Base-by-base conservation (phyloP, 495 filamentous ascomycete species). In the Neurospora africana region DNA sequence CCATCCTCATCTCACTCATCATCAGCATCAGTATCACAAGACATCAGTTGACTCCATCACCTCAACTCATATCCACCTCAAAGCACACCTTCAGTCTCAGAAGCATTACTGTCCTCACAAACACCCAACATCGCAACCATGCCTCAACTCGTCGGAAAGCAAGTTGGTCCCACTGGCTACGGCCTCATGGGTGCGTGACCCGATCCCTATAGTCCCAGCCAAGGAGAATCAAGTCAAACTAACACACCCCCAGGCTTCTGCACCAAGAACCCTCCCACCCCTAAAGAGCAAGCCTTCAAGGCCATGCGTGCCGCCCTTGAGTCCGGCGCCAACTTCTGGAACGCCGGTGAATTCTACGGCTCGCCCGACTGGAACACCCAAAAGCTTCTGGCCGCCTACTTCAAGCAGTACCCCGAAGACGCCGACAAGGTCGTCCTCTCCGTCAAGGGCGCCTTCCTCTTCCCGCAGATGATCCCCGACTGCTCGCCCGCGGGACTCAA, bases 291-390 rank as follows among this genome's bases (percentile, higher is more conserved):
- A 65, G 85, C 89, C 72, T 89, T 94, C 76, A 84, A 86, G 71
- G 86, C 90, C 11, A 84, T 95, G 81, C 87, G 86, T 74, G 84
- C 88, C 30, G 85, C 92, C 15, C 83, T 94, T 41, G 79, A 83
- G 17, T 81, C 83, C 7, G 91, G 91, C 36, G 80, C 80, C 73
- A 86, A 91, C 79, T 89, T 92, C 81, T 95, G 91, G 92, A 94
- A 95, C 77, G 91, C 74, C 38, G 91, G 90, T 73, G 90, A 94
- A 75, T 83, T 95, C 75, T 97, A 97, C 80, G 91, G 91, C 65
- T 85, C 87, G 0, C 86, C 87, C 4, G 85, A 89, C 30, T 84
- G 83, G 82, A 92, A 94, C 83, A 87, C 84, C 33, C 83, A 92
- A 5, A 82, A 85, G 53, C 83, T 90, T 7, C 80, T 92, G 44